These are phyloP conservation scores for Letharia columbiana DNA, from an alignment of 495 filamentous ascomycete species.

Conservation along the genomic window DNA sequence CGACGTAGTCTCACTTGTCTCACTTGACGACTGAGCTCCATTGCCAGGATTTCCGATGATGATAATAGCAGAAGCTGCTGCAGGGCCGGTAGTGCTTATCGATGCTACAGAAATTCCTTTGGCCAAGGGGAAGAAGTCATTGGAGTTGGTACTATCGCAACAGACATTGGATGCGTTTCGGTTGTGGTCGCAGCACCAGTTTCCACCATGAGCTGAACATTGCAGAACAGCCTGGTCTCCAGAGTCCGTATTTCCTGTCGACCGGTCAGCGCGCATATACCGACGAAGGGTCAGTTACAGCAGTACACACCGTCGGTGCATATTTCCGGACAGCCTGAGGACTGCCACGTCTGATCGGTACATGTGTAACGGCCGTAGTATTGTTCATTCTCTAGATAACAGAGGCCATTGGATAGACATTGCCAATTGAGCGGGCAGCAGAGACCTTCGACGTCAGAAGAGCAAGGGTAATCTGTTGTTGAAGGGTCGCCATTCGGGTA, in stretches of 20 bases:
- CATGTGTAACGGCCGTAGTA: constrained; percentile 26
- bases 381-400: constrained; percentile 14
- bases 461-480: constrained; percentile 17
- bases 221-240: constrained; percentile 16
- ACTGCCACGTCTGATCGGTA: constrained; percentile 23
- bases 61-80: neutral
- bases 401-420: constrained; percentile 24
- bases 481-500: constrained; percentile 24
- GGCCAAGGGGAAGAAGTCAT: neutral
- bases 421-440: constrained; percentile 24
- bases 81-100: constrained; percentile 1
- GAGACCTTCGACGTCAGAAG: constrained; percentile 17
- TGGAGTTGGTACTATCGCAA: constrained; percentile 10
- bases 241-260: neutral
- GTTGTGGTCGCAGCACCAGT: constrained; percentile 17
- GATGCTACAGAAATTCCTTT: neutral
- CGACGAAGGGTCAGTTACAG: too few relatives aligned
- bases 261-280: neutral
- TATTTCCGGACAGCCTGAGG: constrained; percentile 19
- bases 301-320: constrained; percentile 19
- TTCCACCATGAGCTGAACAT: neutral
- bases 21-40: neutral
- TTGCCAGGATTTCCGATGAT: neutral
- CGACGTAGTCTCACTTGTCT: neutral
- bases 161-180: constrained; percentile 8